Evolutionary conservation across 352 stramenopile genomes (phyloP).

Genomic region (Globisporangium splendens): DNA sequence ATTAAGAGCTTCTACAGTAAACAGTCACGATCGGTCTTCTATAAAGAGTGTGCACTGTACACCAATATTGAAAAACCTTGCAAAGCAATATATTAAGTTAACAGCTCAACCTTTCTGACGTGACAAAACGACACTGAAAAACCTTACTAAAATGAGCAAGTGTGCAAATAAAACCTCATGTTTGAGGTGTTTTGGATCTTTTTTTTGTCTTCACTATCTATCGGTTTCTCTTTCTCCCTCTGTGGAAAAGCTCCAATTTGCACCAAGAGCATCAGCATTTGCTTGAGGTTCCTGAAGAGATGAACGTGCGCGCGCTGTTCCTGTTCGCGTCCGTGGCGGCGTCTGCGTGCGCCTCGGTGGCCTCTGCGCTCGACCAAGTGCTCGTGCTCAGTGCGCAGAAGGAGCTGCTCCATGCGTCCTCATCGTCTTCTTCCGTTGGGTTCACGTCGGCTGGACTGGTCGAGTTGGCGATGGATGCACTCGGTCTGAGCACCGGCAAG

Average conservation of each 20-base stretch:
- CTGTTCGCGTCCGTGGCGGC: not conserved
- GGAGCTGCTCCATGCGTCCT: conserved; percentile 17
- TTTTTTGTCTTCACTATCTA: not conserved
- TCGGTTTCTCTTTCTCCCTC: not conserved
- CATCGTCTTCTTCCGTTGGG: not conserved
- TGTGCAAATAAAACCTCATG: not conserved
- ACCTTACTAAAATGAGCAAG: no score
- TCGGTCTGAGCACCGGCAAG: conserved; percentile 25
- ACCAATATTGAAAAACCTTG: no score
- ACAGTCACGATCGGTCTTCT: no score
- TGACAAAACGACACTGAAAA: no score
- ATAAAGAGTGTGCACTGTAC: no score
- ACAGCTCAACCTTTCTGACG: no score
- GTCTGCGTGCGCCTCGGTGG: conserved; percentile 4
- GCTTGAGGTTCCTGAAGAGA: not conserved
- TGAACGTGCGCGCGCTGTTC: conserved; percentile 1
- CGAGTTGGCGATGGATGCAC: conserved; percentile 32
- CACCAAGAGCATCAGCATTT: not conserved
- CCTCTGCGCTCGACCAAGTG: conserved; percentile 16
- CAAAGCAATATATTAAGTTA: no score
- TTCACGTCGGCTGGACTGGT: conserved; percentile 34
- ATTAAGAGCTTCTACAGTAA: no score
- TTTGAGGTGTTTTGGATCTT: conserved; percentile 6
- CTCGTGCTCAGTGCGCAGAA: conserved; percentile 23
- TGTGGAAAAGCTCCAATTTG: not conserved